Base-by-base conservation (phyloP, 202 grass and related monocot genomes). In the Elaeis oleifera region DNA sequence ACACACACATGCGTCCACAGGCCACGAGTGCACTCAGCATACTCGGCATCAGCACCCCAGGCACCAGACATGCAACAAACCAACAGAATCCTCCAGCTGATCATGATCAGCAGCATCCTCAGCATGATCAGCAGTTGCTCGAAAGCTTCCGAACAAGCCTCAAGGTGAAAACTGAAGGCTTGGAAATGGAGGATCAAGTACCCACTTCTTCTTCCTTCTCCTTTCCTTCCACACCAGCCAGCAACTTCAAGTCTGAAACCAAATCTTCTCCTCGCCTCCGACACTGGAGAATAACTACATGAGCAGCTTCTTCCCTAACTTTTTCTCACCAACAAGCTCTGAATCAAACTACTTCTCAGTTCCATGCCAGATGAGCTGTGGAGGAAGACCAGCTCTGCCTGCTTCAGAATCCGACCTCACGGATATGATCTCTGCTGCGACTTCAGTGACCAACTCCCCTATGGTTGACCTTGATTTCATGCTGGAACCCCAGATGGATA, bases 341-440 rank as follows among this genome's bases (percentile, higher is more conserved):
- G 80, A 87, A 59, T 90, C 86, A 23, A 81, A 78, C 56, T 76
- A 82, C 64, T 80, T 70, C 23, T 53, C 18, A 7, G 29, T 74
- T 4, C 76, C 65, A 13, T 88, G 76, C 52, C 72, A 49, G 0
- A 11, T 82, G 16, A 67, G 71, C 14, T 71, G 75, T 68, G 39
- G 56, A 8, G 60, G 36, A 1, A 67, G 67, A 69, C 23, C 6
- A 2, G 32, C 19, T 1, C 25, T 55, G 16, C 51, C 56, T 15
- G 16, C 25, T 16, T 79, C 57, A 19, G 69, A 81, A 23, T 60
- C 53, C 58, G 78, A 90, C 6, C 36, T 87, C 16, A 71, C 72
- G n/a, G 90, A 88, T 66, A 75, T 80, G 7, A 54, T 90, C n/a
- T 90, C 90, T 0, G 64, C 64, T 23, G 53, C 74, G 11, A 71